These are phyloP conservation scores for Russula earlei DNA, from an alignment of 768 basidiomycete genomes.

Conservation along the genomic window DNA sequence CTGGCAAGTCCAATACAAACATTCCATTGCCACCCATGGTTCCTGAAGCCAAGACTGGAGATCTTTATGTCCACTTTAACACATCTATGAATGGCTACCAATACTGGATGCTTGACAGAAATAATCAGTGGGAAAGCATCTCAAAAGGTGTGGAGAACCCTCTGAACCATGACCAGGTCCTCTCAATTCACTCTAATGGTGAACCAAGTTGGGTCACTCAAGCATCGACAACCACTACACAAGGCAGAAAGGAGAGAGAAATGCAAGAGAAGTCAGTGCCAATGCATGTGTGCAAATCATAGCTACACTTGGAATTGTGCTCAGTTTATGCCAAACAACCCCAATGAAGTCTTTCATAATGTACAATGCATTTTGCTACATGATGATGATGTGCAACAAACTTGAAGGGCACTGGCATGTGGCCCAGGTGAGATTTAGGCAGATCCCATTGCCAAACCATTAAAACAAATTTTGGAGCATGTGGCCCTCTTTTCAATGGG, in stretches of 20 bases:
- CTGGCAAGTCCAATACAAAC: neutral
- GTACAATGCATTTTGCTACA: no score
- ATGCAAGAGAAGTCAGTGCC: no score
- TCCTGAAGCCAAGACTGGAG: neutral
- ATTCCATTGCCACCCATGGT: neutral
- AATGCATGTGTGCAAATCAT: no score
- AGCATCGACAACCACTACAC: neutral
- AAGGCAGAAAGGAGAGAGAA: neutral
- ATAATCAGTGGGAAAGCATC: neutral
- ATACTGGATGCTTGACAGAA: neutral
- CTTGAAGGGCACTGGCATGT: no score
- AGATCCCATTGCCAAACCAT: no score
- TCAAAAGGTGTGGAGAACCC: neutral
- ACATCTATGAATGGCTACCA: neutral
- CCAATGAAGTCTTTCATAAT: no score
- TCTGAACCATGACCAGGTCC: neutral
- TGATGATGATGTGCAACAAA: no score
- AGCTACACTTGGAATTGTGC: no score
- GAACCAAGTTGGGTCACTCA: neutral
- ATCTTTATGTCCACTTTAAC: neutral
- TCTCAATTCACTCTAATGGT: neutral
- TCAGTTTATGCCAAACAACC: no score
- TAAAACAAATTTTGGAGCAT: no score
- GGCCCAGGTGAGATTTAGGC: no score
- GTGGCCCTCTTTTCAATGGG: no score